These are phyloP conservation scores for Sporothrix globosa DNA, from an alignment of 2,329 filamentous ascomycete species.

Conservation along the genomic window DNA sequence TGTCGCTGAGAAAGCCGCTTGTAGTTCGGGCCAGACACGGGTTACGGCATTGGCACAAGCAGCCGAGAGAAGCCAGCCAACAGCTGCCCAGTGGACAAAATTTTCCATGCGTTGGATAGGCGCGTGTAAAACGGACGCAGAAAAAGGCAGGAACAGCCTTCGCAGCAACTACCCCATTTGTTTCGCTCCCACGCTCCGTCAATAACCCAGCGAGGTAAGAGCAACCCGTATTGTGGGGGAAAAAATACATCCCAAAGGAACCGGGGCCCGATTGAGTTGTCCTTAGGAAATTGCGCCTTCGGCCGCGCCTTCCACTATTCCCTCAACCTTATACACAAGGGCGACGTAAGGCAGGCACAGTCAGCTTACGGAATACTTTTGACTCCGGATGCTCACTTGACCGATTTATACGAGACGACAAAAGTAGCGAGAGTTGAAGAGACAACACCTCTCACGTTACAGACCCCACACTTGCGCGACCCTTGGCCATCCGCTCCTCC, in stretches of 20 bases:
- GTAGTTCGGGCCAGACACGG: constrained; percentile 4
- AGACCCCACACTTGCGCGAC: neutral
- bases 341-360: constrained; percentile 9
- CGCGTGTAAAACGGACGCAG: neutral
- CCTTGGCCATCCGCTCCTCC: constrained; percentile 16
- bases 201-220: constrained; percentile 17
- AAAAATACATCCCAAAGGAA: neutral
- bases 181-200: constrained; percentile 6
- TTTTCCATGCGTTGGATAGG: constrained; percentile 20
- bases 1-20: neutral
- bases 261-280: neutral
- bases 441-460: neutral
- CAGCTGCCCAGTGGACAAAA: constrained; percentile 27
- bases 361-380: constrained; percentile 15
- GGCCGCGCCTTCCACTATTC: constrained; percentile 8
- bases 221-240: neutral
- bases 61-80: constrained; percentile 4
- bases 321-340: neutral
- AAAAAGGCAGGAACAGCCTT: neutral
- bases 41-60: constrained; percentile 19
- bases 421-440: neutral
- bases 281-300: constrained; percentile 7
- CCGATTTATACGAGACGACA: constrained; percentile 2
- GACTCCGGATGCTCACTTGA: neutral
- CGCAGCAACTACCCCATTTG: neutral